These are phyloP conservation scores for Penicillium mononematosum DNA, from an alignment of 495 filamentous ascomycete genomes.

Conservation along the genomic window DNA sequence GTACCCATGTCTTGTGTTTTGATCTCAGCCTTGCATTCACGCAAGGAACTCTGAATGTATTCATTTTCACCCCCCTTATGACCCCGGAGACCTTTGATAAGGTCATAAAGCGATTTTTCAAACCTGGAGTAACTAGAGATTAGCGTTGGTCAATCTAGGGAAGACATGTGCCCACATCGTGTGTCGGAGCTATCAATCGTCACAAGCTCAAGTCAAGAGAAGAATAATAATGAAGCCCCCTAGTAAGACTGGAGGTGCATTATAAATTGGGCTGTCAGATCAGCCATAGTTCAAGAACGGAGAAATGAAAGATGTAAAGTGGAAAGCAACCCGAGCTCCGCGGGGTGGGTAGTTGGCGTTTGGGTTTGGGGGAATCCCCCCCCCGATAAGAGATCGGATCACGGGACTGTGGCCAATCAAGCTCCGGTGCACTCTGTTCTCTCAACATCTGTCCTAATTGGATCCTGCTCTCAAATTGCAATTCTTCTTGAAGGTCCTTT, in stretches of 20 bases:
- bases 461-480: not conserved
- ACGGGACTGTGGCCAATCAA: constrained; percentile 21
- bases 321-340: constrained; percentile 7
- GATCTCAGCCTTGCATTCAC: constrained; percentile 92
- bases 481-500: not conserved
- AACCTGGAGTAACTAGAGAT: constrained; percentile 60
- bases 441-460: not conserved
- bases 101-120: constrained; percentile 98
- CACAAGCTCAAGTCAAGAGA: not conserved
- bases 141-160: constrained; percentile 1
- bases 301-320: not conserved
- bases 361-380: constrained; percentile 4
- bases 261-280: not conserved
- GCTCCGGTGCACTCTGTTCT: constrained; percentile 2
- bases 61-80: constrained; percentile 92
- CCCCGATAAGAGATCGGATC: constrained; percentile 28
- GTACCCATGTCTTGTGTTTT: constrained; percentile 86
- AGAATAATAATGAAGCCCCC: not conserved
- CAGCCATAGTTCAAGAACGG: not conserved
- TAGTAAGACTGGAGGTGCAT: not conserved
- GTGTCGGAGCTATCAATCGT: constrained; percentile 1
- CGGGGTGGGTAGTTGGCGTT: constrained; percentile 12
- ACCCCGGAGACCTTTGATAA: constrained; percentile 90
- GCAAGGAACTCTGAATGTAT: constrained; percentile 85
- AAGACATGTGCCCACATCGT: constrained; percentile 17